These are phyloP conservation scores for Barnettozyma populi DNA, from an alignment of 805 yeast species.

Conservation along the genomic window DNA sequence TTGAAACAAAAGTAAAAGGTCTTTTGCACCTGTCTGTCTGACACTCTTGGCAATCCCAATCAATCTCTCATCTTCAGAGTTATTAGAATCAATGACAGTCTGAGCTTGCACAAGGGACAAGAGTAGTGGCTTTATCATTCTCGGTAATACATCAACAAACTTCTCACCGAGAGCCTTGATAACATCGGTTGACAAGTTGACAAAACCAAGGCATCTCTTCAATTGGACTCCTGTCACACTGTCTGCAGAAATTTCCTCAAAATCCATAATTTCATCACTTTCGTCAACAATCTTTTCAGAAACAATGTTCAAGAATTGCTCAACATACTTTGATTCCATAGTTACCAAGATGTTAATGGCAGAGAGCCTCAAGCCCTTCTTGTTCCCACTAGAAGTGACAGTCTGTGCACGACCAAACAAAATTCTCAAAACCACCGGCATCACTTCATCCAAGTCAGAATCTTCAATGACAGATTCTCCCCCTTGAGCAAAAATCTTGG, in stretches of 20 bases:
- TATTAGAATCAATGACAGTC: slow-evolving; percentile 24
- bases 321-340: slow-evolving; percentile 45
- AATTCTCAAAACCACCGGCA: slow-evolving; percentile 73
- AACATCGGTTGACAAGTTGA: slow-evolving; percentile 53
- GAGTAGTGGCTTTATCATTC: slow-evolving; percentile 32
- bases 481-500: slow-evolving; percentile 50
- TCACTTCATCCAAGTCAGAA: slow-evolving; percentile 51
- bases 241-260: slow-evolving; percentile 14
- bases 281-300: slow-evolving; percentile 44
- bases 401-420: slow-evolving; percentile 84
- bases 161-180: slow-evolving; percentile 55
- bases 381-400: slow-evolving; percentile 59
- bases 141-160: slow-evolving; percentile 38
- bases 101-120: slow-evolving; percentile 48
- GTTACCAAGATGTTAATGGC: slow-evolving; percentile 59
- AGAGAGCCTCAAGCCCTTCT: slow-evolving; percentile 66
- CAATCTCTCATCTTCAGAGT: slow-evolving; percentile 17
- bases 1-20: slow-evolving; percentile 51
- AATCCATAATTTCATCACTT: slow-evolving; percentile 16
- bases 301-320: slow-evolving; percentile 58
- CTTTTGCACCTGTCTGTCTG: slow-evolving; percentile 64
- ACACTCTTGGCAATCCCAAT: slow-evolving; percentile 43
- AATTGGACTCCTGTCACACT: slow-evolving; percentile 30
- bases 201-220: slow-evolving; percentile 57
- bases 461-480: slow-evolving; percentile 52